Evolutionary conservation across 2,329 filamentous ascomycete genomes (phyloP), one percentile per base, ranked within the genome.

Genomic region (Fusarium metavorans): DNA sequence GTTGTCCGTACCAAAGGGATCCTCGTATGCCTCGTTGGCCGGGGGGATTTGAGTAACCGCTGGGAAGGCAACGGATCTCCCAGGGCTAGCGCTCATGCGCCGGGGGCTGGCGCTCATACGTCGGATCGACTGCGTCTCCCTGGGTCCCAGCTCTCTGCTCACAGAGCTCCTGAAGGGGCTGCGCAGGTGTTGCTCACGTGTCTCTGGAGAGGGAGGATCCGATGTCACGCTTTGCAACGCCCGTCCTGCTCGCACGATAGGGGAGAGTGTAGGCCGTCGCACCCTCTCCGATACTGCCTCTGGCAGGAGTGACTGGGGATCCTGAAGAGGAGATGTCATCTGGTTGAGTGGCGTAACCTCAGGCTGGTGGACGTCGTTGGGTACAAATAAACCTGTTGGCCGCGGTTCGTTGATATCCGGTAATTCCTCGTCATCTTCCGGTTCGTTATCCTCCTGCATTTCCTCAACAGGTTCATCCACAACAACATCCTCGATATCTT

Each of bases 211-310:
- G 0, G 89, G 88, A 9, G 88, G 87, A 71, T 91, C 89, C 0
- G 89, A 90, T 13, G 89, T 89, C 41, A 91, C 87, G 67, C 85
- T 89, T 76, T 91, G 89, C 16, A 91, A 80, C 34, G 86, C 88
- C 57, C 88, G 84, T 4, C 89, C 89, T 30, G 86, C 89, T 54
- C 89, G 85, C n/a, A 91, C 87, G 39, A 90, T 90, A 2, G 89
- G 88, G 6, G 89, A 90, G 0, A 91, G 81, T 7, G 82, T 83
- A 30, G 87, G 86, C 10, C 87, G 85, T 16, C 75, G 69, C 2
- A 78, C 80, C 43, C 80, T 80, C 14, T 82, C 80, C 7, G 74
- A 70, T 23, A 72, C 54, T 5, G 68, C 56, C 52, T 84, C 82
- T 6, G 79, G 79, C 20, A 69, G 74, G 9, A 81, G 32, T 5